Evolutionary conservation across 23 red algal species (phyloP), one percentile per base, ranked within the genome.

Genomic region (Agarophyton chilense): DNA sequence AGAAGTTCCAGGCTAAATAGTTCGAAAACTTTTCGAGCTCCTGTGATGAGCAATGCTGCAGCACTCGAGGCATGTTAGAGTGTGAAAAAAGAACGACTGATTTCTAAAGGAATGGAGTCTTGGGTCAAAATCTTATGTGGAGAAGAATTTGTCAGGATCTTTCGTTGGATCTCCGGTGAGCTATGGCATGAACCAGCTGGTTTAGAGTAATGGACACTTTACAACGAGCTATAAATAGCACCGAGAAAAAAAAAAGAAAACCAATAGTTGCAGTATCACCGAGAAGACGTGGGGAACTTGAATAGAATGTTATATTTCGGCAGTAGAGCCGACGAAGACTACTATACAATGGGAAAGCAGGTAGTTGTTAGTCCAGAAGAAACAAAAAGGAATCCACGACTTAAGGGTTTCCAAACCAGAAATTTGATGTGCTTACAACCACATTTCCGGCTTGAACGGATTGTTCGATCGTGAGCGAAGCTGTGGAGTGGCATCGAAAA

Each of bases 1-100:
- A 46, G 41, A 74, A 74, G 41, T 74, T 74, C 68, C 68, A 74
- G 28, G 41, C 68, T 19, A 74, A 16, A 74, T 74, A 74, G 68
- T 74, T 74, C 12, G 68, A 9, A 74, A 74, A 74, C 68, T 47
- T 74, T 38, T 43, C 68, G 3, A 74, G 68, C 5, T 74, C 68
- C 24, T 49, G 21, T 12, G 40, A 3, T 10, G 68, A 46, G 41
- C 68, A 74, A 25, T 74, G 68, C 21, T 46, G 68, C 0, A 39
- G 43, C 13, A 74, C 41, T 2, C 68, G 68, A 24, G 68, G 68
- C 68, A 74, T 74, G 10, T 5, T 74, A 22, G 39, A 25, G 28
- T 39, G 11, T 74, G 19, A 28, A 46, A 5, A 65, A 36, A 38
- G 12, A 65, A 2, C 10, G 28, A 38, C 33, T 65, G 7, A 25